Evolutionary conservation across 1,284 basidiomycete genomes (phyloP), one percentile per base, ranked within the genome.

Genomic region (Cryptococcus wingfieldii): DNA sequence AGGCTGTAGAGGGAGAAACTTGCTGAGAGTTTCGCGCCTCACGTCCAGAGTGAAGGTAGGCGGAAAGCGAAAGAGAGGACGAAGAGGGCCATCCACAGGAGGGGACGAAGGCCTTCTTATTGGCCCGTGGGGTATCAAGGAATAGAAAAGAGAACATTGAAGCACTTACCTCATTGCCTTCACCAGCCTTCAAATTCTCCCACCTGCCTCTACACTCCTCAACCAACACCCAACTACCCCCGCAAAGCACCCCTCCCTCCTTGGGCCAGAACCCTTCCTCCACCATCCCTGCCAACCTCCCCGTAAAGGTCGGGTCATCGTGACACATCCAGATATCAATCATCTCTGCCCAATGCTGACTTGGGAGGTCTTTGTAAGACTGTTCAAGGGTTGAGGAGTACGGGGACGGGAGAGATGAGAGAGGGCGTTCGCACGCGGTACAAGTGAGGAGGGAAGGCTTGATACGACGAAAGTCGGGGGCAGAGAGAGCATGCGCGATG

Each of bases 311-410:
- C 76, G 95, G 92, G 69, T 96, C 92, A 19, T 85, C 77, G 75
- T 98, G 95, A 69, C 94, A 98, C 89, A 98, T 94, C 94, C 94
- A 98, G 3, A 91, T 88, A 58, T 98, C 94, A 23, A 98, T 84
- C 41, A 98, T 84, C 74, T 98, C 94, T 56, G 92, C 88, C 94
- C 94, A 98, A 67, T 96, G 86, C 69, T 96, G 91, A 1, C 89
- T 93, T 1, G 94, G 94, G 7, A 98, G 79, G 66, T 96, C 92
- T 50, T 85, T 83, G 74, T 89, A 96, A 31, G 63, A 59, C 18
- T 59, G 54, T 83, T 87, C 10, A 83, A 79, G 67, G 87, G 90
- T 10, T 82, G 80, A 74, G 87, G 89, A 9, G 80, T 81, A 41
- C 12, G 23, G 19, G 2, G 23, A 38, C 2, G 83, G 54, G 82